Evolutionary conservation across 2,329 filamentous ascomycete species (phyloP).

Genomic region (Hymenoscyphus scutula): DNA sequence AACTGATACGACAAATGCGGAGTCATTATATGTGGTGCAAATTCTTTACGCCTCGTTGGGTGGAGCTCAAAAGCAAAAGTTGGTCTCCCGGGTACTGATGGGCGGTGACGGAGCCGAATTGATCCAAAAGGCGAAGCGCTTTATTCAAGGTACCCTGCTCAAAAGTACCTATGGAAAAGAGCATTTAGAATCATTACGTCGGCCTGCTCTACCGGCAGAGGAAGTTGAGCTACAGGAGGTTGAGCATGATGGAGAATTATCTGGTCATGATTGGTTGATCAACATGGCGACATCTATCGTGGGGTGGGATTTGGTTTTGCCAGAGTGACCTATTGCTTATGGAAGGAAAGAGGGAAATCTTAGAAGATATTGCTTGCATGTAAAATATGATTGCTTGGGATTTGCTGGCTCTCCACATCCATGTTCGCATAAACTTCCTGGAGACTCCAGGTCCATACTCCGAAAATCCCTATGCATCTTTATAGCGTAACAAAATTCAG

Average conservation of each 20-base stretch:
- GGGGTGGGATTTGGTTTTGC: constrained; percentile 22
- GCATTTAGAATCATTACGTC: constrained; percentile 22
- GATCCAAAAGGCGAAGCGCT: constrained; percentile 16
- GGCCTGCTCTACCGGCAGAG: constrained; percentile 21
- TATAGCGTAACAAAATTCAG: too few species aligned
- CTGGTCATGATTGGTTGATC: constrained; percentile 20
- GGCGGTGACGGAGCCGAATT: constrained; percentile 3
- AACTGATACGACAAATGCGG: constrained; percentile 10
- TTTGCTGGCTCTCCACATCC: too few species aligned
- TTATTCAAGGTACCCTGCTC: constrained; percentile 28
- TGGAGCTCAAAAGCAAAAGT: constrained; percentile 18
- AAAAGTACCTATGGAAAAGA: constrained; percentile 26
- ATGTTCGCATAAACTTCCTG: too few species aligned
- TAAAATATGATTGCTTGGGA: too few species aligned
- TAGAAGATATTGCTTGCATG: neutral
- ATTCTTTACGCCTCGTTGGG: constrained; percentile 30
- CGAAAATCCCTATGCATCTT: too few species aligned
- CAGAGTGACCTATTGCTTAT: neutral
- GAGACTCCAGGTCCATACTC: too few species aligned
- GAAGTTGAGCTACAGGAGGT: neutral
- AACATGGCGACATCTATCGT: constrained; percentile 18
- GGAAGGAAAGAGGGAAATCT: neutral
- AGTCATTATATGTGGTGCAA: constrained; percentile 28
- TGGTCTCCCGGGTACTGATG: constrained; percentile 22
- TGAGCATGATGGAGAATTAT: neutral